Conservation (phyloP, 768 basidiomycete genomes). For the Agrocybe praecox region DNA sequence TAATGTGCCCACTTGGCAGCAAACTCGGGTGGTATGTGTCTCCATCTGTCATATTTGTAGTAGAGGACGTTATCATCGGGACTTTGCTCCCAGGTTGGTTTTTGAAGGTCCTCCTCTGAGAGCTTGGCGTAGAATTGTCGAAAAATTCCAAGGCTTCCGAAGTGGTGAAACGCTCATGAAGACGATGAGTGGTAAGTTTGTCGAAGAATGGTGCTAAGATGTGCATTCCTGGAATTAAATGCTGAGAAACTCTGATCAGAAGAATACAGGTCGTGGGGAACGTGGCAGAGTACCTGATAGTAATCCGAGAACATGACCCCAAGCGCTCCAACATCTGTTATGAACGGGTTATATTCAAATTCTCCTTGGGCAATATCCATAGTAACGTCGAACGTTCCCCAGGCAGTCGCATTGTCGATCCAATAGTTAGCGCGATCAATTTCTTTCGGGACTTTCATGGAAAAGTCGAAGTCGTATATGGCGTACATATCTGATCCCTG, state of each 20-base stretch:
- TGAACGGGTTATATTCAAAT: conserved; percentile 26
- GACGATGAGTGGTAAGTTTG: conserved; percentile 24
- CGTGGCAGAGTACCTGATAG: conserved; percentile 11
- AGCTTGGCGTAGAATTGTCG: conserved; percentile 5
- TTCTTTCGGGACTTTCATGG: conserved; percentile 16
- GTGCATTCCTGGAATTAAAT: conserved; percentile 17
- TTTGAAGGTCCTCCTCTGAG: neutral
- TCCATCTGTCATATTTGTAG: conserved; percentile 19
- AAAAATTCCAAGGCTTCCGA: conserved; percentile 27
- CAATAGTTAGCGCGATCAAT: neutral
- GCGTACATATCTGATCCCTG: conserved; percentile 17
- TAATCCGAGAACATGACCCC: conserved; percentile 7
- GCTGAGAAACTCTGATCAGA: conserved; percentile 11
- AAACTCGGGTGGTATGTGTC: conserved; percentile 15
- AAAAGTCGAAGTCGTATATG: conserved; percentile 23
- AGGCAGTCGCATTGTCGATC: conserved; percentile 14
- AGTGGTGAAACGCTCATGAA: conserved; percentile 25
- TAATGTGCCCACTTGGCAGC: conserved; percentile 17
- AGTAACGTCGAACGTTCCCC: conserved; percentile 5
- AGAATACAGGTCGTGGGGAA: neutral
- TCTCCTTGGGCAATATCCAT: conserved; percentile 20
- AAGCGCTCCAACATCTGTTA: conserved; percentile 23
- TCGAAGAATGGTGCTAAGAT: conserved; percentile 30
- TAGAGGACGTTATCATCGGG: neutral
- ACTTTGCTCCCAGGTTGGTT: neutral